Base-by-base conservation (phyloP, 257 asterid genomes). In the Mentha longifolia region DNA sequence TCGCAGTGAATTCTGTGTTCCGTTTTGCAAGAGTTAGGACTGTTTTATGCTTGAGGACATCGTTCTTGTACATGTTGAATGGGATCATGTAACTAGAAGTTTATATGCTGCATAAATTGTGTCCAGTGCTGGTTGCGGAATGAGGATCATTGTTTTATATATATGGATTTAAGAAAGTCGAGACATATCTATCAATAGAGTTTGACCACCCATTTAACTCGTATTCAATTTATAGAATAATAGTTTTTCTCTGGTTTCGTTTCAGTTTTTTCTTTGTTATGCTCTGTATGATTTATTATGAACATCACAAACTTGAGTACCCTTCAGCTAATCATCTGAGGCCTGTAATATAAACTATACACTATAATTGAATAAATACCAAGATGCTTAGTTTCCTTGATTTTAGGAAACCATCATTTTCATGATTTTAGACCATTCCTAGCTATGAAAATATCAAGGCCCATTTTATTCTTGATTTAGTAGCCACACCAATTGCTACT, bases 81-180 rank as follows among this genome's bases (percentile, higher is more conserved):
- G 17, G 17, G 54, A 20, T n/a, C 30, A n/a, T 51, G 31, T 30
- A 10, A 9, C 22, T 22, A 49, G 52, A 28, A 68, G 47, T 46
- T 28, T 19, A 14, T 68, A 15, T 43, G 35, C 43, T 49, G 47
- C 63, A 16, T 67, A 74, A 68, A 14, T 49, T 39, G 54, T 25
- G n/a, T 17, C 12, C 1, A 3, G 14, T 43, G 12, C 39, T 71
- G 42, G 55, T 56, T 43, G n/a, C n/a, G n/a, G n/a, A n/a, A n/a
- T n/a, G 68, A 58, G 45, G 49, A 28, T 49, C 19, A 14, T 22
- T 35, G 25, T 47, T n/a, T n/a, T 33, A 30, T 37, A 9, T 20
- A 19, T 19, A 11, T 19, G 68, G 71, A 14, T 57, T 35, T 35
- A 35, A 35, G 39, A 35, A 35, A 35, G 39, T 35, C n/a, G 6